These are phyloP conservation scores for Davidsoniella australis DNA, from an alignment of 2,329 filamentous ascomycete genomes.

Conservation along the genomic window DNA sequence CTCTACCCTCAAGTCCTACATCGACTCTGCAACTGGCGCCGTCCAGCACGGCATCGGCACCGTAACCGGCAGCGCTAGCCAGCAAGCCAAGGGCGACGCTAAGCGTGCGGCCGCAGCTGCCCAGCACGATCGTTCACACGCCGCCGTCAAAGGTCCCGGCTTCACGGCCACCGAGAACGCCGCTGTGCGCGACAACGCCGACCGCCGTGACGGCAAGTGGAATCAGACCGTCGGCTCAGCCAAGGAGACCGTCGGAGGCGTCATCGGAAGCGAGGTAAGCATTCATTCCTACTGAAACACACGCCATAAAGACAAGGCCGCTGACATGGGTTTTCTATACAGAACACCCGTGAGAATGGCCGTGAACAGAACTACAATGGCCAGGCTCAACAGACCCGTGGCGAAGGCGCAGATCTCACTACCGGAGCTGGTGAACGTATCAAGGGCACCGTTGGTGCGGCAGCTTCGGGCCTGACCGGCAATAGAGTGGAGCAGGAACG, in stretches of 20 bases:
- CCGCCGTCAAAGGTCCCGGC: conserved; percentile 54
- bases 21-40: conserved; percentile 56
- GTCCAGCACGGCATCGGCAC: conserved; percentile 56
- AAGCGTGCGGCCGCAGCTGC: conserved; percentile 47
- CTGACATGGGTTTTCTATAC: conserved; percentile 7
- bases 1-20: conserved; percentile 64
- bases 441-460: conserved; percentile 52
- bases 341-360: conserved; percentile 56
- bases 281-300: not conserved
- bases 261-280: conserved; percentile 54
- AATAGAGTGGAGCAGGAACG: conserved; percentile 46
- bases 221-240: conserved; percentile 79
- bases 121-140: conserved; percentile 60
- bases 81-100: conserved; percentile 47
- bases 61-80: conserved; percentile 53
- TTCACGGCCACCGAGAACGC: conserved; percentile 50
- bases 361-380: conserved; percentile 19
- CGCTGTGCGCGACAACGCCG: conserved; percentile 51
- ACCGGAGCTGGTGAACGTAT: conserved; percentile 50
- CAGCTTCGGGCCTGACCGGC: conserved; percentile 56
- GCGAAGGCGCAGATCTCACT: conserved; percentile 16
- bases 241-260: conserved; percentile 64
- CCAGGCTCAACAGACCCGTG: not conserved
- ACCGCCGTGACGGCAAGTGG: conserved; percentile 58
- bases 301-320: not conserved